These are phyloP conservation scores for Geum urbanum DNA, from an alignment of 306 rosid species.

Conservation along the genomic window DNA sequence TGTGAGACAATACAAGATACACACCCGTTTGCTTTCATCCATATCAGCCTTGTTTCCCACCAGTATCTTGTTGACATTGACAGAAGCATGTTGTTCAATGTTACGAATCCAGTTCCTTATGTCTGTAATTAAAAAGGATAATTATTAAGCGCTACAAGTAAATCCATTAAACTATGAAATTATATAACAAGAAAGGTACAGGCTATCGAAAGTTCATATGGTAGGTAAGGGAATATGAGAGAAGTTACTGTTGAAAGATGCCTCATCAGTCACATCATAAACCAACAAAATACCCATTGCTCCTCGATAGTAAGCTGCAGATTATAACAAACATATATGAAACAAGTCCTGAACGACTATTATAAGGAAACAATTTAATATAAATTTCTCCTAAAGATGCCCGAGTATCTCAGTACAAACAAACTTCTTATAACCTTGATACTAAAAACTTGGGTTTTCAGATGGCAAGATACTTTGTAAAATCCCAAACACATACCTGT, in stretches of 20 bases:
- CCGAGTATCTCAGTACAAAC: not conserved
- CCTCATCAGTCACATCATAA: slow-evolving; percentile 82
- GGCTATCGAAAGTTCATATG: slow-evolving; percentile 17
- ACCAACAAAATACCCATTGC: slow-evolving; percentile 88
- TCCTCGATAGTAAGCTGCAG: slow-evolving; percentile 88
- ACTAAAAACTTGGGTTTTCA: too few relatives aligned
- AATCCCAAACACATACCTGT: slow-evolving; percentile 45
- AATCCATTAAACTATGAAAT: not conserved
- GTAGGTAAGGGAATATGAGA: slow-evolving; percentile 28
- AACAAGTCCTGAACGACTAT: slow-evolving; percentile 5
- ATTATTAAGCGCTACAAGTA: slow-evolving; percentile 5
- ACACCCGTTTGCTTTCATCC: slow-evolving; percentile 84
- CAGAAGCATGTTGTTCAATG: slow-evolving; percentile 83
- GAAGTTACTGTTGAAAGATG: slow-evolving; percentile 66
- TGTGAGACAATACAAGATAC: slow-evolving; percentile 12
- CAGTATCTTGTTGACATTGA: slow-evolving; percentile 70
- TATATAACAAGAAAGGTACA: slow-evolving; percentile 2
- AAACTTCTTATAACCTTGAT: too few relatives aligned
- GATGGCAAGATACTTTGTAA: not conserved
- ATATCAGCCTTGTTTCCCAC: slow-evolving; percentile 89
- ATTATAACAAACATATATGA: slow-evolving; percentile 20
- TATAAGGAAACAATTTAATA: not conserved
- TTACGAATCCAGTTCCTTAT: slow-evolving; percentile 87
- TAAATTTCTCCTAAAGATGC: not conserved
- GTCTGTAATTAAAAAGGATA: slow-evolving; percentile 40